These are phyloP conservation scores for Aegilops longissima DNA, from an alignment of 176 grass and related monocot species.

Conservation along the genomic window DNA sequence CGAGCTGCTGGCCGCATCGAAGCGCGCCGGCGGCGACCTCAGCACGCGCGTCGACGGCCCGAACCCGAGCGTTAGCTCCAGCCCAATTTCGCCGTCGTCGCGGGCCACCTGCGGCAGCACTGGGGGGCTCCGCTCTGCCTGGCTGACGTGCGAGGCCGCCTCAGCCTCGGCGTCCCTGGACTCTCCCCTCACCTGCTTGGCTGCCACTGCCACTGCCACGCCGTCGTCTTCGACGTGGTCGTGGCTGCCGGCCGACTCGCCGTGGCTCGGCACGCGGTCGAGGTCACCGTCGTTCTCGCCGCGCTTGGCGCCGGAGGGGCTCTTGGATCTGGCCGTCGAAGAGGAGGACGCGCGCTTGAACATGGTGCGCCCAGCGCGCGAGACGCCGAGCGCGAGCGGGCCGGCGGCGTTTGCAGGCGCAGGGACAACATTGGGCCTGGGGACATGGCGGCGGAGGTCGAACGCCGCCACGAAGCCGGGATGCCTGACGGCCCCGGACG, in stretches of 20 bases:
- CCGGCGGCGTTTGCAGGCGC: background rate
- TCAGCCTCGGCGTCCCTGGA: conserved; percentile 46
- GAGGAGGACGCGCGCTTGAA: conserved; percentile 49
- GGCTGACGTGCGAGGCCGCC: conserved; percentile 60
- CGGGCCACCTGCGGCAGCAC: background rate
- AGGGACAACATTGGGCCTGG: background rate
- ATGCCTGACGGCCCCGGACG: conserved; percentile 23
- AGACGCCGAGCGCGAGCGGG: conserved; percentile 40
- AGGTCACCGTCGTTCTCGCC: conserved; percentile 4
- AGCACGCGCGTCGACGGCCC: background rate
- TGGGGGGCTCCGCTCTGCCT: conserved; percentile 37
- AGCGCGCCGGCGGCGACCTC: background rate
- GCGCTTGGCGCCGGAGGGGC: too few species aligned
- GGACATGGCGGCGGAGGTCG: conserved; percentile 59
- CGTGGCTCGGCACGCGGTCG: conserved; percentile 15
- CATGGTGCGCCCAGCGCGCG: conserved; percentile 23
- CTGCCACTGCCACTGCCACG: background rate
- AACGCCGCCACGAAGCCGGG: background rate
- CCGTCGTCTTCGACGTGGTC: background rate
- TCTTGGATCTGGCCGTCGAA: background rate
- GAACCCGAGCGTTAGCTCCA: conserved; percentile 62
- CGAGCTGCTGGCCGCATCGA: background rate
- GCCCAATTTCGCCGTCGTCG: background rate
- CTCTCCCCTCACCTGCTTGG: background rate
- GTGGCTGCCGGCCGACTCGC: conserved; percentile 49